Conservation (phyloP, 805 yeast genomes). For the Sugiyamaella chiloensis region DNA sequence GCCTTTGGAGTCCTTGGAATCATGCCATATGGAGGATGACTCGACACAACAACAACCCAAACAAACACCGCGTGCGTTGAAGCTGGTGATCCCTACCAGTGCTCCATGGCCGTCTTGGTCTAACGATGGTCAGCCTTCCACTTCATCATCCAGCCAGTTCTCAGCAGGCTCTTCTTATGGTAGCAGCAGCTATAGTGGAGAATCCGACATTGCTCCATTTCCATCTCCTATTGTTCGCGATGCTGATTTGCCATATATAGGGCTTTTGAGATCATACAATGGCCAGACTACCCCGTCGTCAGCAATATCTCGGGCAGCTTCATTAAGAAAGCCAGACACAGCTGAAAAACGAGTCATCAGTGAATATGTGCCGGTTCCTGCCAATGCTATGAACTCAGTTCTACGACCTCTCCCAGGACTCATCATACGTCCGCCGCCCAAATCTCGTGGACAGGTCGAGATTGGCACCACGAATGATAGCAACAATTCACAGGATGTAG, state of each 20-base stretch:
- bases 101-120: not conserved
- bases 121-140: not conserved
- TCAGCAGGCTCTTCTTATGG: no score
- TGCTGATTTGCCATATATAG: not conserved
- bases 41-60: no score
- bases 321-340: slow-evolving; percentile 13
- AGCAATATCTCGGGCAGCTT: slow-evolving; percentile 18
- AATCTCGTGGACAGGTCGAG: not conserved
- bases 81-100: slow-evolving; percentile 7
- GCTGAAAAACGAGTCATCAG: not conserved
- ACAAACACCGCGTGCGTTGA: no score
- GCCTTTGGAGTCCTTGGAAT: no score
- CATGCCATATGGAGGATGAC: no score
- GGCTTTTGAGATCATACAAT: slow-evolving; percentile 12
- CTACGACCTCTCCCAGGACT: not conserved
- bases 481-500: slow-evolving; percentile 17
- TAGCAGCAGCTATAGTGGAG: no score
- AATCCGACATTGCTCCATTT: slow-evolving; percentile 15
- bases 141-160: not conserved
- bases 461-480: not conserved
- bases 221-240: slow-evolving; percentile 19
- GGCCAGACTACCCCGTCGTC: slow-evolving; percentile 18
- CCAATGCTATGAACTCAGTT: not conserved
- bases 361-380: no score
- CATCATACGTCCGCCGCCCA: not conserved